Conservation (phyloP, 805 yeast genomes). For the Brettanomyces sp. region DNA sequence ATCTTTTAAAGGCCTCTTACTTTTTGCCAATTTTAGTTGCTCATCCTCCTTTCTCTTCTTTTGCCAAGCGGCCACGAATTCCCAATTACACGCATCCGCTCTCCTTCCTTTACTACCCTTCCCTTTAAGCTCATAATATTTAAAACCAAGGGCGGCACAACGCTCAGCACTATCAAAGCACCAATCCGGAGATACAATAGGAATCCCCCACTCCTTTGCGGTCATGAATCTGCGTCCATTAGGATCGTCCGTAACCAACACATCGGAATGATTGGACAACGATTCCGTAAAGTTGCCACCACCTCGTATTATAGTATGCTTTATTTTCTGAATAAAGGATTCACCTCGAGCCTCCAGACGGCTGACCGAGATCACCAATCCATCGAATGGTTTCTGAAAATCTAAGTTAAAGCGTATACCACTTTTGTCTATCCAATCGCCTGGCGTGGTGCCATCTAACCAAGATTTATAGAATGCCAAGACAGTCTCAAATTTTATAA, state of each 20-base stretch:
- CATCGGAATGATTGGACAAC: conserved; percentile 32
- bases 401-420: conserved; percentile 4
- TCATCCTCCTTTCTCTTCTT: conserved; percentile 1
- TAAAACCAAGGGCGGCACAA: conserved; percentile 30
- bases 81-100: conserved; percentile 25
- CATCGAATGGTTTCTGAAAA: conserved; percentile 33
- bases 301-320: conserved; percentile 25
- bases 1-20: not conserved
- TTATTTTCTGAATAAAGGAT: conserved; percentile 18
- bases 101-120: conserved; percentile 15
- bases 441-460: conserved; percentile 34
- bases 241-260: conserved; percentile 41
- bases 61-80: conserved; percentile 7
- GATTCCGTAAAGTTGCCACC: conserved; percentile 46
- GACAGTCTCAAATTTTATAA: conserved; percentile 42
- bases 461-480: conserved; percentile 38
- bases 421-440: not conserved
- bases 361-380: conserved; percentile 31
- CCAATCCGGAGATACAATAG: conserved; percentile 47
- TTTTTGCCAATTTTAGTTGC: not conserved
- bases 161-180: conserved; percentile 37
- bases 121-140: conserved; percentile 28
- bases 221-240: conserved; percentile 45
- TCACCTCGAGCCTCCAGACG: conserved; percentile 9
- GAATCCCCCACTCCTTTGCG: conserved; percentile 45